Conservation (phyloP, 106 monocot species). For the Allium cepa region DNA sequence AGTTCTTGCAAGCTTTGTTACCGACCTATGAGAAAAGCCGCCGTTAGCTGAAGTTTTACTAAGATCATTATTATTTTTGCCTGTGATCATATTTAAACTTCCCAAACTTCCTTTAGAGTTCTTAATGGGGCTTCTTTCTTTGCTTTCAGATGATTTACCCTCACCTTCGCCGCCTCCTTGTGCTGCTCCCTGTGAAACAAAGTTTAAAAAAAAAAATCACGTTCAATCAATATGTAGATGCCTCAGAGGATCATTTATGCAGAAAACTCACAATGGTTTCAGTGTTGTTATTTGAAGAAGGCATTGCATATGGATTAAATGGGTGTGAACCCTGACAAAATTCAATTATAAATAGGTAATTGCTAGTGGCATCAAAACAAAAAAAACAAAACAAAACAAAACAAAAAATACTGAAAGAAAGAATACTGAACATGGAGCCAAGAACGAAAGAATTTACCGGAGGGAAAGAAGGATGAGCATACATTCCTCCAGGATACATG, state of each 20-base stretch:
- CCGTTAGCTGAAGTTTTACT: conserved; percentile 77
- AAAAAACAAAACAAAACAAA: neutral
- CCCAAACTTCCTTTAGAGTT: conserved; percentile 89
- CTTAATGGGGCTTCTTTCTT: conserved; percentile 71
- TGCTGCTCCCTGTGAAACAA: conserved; percentile 34
- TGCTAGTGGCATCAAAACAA: neutral
- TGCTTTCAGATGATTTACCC: conserved; percentile 66
- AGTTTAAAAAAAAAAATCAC: neutral
- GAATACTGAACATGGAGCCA: neutral
- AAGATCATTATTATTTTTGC: conserved; percentile 64
- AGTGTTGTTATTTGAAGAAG: conserved; percentile 65
- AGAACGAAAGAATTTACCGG: conserved; percentile 52
- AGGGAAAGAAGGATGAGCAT: conserved; percentile 81
- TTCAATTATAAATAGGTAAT: neutral
- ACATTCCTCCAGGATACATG: conserved; percentile 93
- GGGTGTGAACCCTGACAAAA: conserved; percentile 66
- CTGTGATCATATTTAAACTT: conserved; percentile 87
- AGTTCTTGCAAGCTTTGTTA: neutral
- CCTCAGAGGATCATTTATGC: neutral
- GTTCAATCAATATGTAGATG: neutral
- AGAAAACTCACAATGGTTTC: conserved; percentile 68
- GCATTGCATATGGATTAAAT: conserved; percentile 69
- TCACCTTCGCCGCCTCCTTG: conserved; percentile 39
- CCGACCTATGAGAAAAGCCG: conserved; percentile 66
- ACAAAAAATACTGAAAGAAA: neutral